These are phyloP conservation scores for Mycosarcoma mackinlayi DNA, from an alignment of 1,284 basidiomycete genomes.

Conservation along the genomic window DNA sequence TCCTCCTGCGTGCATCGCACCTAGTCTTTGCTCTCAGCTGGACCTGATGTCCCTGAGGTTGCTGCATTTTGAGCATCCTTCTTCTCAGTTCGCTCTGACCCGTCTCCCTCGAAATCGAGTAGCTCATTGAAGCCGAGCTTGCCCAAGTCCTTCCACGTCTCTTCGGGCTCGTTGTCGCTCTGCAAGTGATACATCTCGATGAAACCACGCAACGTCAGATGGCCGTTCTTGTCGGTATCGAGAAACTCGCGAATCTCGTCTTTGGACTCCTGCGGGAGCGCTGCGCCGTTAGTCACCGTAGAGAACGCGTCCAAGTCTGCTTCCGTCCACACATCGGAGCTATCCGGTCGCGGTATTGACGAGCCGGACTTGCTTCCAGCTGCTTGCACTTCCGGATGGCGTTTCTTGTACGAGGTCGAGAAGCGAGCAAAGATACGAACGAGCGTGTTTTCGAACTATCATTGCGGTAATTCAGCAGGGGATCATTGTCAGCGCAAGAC, in stretches of 20 bases:
- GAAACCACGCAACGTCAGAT: conserved; percentile 49
- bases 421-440: conserved; percentile 44
- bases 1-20: too few species aligned
- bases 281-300: conserved; percentile 41
- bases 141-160: conserved; percentile 55
- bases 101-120: conserved; percentile 10
- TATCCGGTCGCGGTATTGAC: conserved; percentile 18
- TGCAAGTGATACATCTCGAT: conserved; percentile 56
- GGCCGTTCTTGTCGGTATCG: conserved; percentile 49
- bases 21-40: background rate
- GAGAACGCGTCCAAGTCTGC: conserved; percentile 53
- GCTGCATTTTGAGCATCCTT: background rate
- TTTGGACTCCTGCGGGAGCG: conserved; percentile 47
- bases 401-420: conserved; percentile 27
- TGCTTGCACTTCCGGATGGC: conserved; percentile 8
- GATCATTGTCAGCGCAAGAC: background rate
- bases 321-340: conserved; percentile 28
- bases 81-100: background rate
- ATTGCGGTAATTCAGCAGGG: background rate
- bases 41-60: background rate
- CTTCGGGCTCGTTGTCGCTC: conserved; percentile 51
- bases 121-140: conserved; percentile 38
- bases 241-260: conserved; percentile 55
- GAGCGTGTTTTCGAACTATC: conserved; percentile 38
- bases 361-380: conserved; percentile 6